Base-by-base conservation (phyloP, 2,329 filamentous ascomycete genomes). In the Fusarium bactridioides region DNA sequence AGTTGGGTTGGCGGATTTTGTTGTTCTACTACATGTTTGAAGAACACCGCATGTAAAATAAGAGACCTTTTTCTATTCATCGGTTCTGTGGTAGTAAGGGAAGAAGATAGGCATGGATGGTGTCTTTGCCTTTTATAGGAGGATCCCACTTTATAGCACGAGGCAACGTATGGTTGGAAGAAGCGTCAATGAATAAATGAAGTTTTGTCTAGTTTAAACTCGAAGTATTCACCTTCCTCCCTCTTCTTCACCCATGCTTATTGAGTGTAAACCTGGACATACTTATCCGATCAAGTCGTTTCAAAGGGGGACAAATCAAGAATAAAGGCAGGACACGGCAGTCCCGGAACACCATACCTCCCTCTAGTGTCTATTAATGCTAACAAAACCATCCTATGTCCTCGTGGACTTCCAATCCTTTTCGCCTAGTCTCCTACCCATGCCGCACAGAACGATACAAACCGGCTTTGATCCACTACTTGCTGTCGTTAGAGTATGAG, bases 131-230 rank as follows among this genome's bases (percentile, higher is more conserved):
- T 40, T 45, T 47, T 47, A 38, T 64, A 74, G 62, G 67, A 69
- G 74, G 61, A 68, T 68, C 37, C 64, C 43, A 55, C 62, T 77
- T 55, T 31, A 54, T 53, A 51, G 67, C 59, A 56, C 60, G 64
- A 67, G 61, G 62, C 54, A 45, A 68, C 58, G 61, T 58, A 72
- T 48, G 69, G 67, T 64, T 68, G 41, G 69, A 51, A 63, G 74
- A 66, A 69, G 69, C 66, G 44, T 57, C 43, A 70, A 78, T 76
- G 77, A 78, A 69, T 77, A 77, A 74, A 78, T 74, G 77, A 78
- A 72, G 64, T 73, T 72, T 64, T 70, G 67, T 59, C 68, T 72
- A 62, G 54, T 64, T 69, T 55, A 31, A 65, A 25, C 10, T n/a
- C 35, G 40, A 27, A 31, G 25, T 48, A n/a, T 44, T 25, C 10